These are phyloP conservation scores for Lichtheimia hyalospora DNA, from an alignment of 371 early-diverging fungal genomes.

Conservation along the genomic window DNA sequence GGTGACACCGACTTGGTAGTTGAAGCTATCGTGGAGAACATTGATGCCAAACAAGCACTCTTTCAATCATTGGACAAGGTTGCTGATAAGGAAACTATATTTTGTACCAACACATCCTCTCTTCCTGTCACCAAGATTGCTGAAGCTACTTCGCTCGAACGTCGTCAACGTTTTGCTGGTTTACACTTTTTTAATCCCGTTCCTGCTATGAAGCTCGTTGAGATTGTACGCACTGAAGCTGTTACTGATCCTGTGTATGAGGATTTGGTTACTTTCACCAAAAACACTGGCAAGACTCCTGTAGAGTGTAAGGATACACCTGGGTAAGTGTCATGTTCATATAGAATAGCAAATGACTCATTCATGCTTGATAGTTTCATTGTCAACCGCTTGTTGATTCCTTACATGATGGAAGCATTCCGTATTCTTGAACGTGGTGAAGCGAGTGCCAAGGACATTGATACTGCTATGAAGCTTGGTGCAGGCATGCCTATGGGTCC, in stretches of 20 bases:
- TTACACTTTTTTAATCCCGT: slow-evolving; percentile 98
- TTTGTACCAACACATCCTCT: slow-evolving; percentile 92
- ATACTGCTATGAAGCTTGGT: slow-evolving; percentile 97
- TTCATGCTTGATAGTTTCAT: slow-evolving; percentile 70
- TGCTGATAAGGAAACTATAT: slow-evolving; percentile 76
- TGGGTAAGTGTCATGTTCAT: slow-evolving; percentile 58
- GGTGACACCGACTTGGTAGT: slow-evolving; percentile 73
- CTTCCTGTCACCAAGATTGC: slow-evolving; percentile 86
- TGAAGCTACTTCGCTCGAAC: slow-evolving; percentile 51
- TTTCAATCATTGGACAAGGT: slow-evolving; percentile 71
- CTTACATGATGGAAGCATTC: slow-evolving; percentile 94
- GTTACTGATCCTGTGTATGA: slow-evolving; percentile 63
- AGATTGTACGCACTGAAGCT: slow-evolving; percentile 80
- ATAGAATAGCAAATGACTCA: not conserved
- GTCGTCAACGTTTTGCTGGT: slow-evolving; percentile 75
- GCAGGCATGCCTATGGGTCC: slow-evolving; percentile 99
- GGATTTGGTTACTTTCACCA: slow-evolving; percentile 64
- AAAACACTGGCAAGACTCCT: slow-evolving; percentile 81
- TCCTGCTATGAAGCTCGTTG: slow-evolving; percentile 97
- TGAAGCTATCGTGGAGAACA: slow-evolving; percentile 96
- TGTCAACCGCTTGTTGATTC: slow-evolving; percentile 94
- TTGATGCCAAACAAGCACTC: slow-evolving; percentile 80
- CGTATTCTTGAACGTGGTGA: slow-evolving; percentile 91
- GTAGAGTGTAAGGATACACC: slow-evolving; percentile 97
- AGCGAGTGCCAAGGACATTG: slow-evolving; percentile 86